A percentile compares a stretch with the other conserved stretches of the same genome.
Conservation (phyloP, 2,329 filamentous ascomycete species). For the Verticillium dahliae region DNA sequence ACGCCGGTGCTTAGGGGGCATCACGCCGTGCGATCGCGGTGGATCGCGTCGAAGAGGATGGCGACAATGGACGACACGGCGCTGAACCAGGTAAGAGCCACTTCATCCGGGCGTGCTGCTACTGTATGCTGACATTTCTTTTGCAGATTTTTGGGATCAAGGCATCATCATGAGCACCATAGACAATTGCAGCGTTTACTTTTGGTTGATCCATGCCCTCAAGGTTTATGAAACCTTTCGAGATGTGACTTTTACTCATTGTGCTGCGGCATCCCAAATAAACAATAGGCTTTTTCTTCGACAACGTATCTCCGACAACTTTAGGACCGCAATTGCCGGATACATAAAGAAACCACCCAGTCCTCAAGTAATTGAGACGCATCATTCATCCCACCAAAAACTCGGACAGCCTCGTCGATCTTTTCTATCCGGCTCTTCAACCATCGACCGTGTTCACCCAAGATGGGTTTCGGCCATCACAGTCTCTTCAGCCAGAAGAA, state of each 20-base stretch:
- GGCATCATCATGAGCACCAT: constrained; percentile 9
- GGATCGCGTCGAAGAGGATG: constrained; percentile 83
- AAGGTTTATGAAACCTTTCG: too few relatives aligned
- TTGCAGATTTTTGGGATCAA: constrained; percentile 66
- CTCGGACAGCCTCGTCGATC: too few relatives aligned
- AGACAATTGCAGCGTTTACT: neutral
- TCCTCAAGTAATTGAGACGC: neutral
- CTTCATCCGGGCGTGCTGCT: neutral
- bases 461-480: too few relatives aligned
- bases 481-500: too few relatives aligned
- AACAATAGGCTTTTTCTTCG: neutral
- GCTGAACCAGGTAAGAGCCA: constrained; percentile 65
- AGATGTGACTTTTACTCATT: too few relatives aligned
- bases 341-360: neutral
- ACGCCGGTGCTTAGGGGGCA: constrained; percentile 45
- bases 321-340: neutral
- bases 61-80: constrained; percentile 76
- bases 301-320: neutral
- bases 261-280: too few relatives aligned
- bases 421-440: too few relatives aligned
- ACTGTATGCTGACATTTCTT: constrained; percentile 7
- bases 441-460: too few relatives aligned
- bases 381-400: neutral
- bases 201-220: neutral
- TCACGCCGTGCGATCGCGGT: constrained; percentile 70